Base-by-base conservation (phyloP, 805 yeast genomes). In the Saturnispora hagleri region DNA sequence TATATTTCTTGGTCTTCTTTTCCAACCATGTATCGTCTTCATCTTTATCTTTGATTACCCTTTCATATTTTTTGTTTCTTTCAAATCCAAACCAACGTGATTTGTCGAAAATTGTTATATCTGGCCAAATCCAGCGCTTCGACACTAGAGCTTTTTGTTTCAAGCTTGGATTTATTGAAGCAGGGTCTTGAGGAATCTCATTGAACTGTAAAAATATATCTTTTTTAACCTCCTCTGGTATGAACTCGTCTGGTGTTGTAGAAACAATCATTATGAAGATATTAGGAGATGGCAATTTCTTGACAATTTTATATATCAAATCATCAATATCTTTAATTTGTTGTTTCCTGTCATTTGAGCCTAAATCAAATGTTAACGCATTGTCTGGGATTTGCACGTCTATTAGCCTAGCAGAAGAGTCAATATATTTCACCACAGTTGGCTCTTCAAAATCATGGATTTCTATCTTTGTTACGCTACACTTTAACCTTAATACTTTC, bases 211-310 rank as follows among this genome's bases (percentile, higher is more conserved):
- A 36, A 9, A 53, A 28, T 17, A 51, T 52, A n/a, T 56, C 50
- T 26, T 43, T 35, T 40, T 57, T 46, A 2, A 57, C 47, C 55
- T 55, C 41, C 43, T 53, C 40, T 28, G 55, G 46, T 7, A 63
- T 63, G n/a, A 61, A 59, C 2, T 58, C 55, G 2, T 52, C 52
- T 2, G 58, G 38, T 3, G 70, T 63, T 3, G 62, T 58, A 10
- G 83, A 72, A 0, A 89, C 79, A 53, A 81, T 70, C 2, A 88
- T 64, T 2, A 89, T 67, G 2, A 89, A 71, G 51, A 75, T 76
- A 54, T 79, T 77, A 0, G 96, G 96, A 0, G 90, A 74, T 1
- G 97, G 96, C 12, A 86, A 64, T 51, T 78, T 80, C 36, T 86
- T 75, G n/a, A 86, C 55, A 4, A 86, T 72, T 18, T 73, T 72